A percentile compares a stretch with the other conserved stretches of the same genome.
Conservation (phyloP, 2,329 filamentous ascomycete species). For the Exserohilum rostratum region DNA sequence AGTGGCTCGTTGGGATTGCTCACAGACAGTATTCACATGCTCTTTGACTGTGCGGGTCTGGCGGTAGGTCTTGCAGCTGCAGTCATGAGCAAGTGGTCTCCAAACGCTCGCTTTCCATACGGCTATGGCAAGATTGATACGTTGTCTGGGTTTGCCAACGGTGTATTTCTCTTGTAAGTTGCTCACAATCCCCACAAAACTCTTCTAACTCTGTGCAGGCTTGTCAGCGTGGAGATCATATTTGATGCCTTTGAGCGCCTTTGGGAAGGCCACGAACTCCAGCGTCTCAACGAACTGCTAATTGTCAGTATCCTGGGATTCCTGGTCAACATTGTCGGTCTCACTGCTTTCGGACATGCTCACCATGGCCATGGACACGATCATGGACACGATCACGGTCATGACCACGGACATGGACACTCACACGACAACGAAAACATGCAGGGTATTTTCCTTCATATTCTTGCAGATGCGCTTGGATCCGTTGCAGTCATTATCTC, state of each 20-base stretch:
- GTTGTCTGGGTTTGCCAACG: constrained; percentile 93
- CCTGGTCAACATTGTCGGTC: constrained; percentile 88
- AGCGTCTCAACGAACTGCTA: constrained; percentile 83
- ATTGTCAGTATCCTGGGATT: constrained; percentile 87
- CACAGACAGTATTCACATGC: constrained; percentile 98
- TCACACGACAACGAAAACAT: constrained; percentile 95
- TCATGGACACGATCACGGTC: constrained; percentile 42
- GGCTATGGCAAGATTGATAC: constrained; percentile 98
- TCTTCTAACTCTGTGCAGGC: constrained; percentile 54
- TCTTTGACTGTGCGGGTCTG: constrained; percentile 94
- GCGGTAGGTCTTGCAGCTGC: constrained; percentile 88
- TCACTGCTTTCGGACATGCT: constrained; percentile 76
- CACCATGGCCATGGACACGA: constrained; percentile 61
- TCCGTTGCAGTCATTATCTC: constrained; percentile 94
- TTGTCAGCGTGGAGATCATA: constrained; percentile 94
- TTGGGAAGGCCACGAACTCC: constrained; percentile 80
- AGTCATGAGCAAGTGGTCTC: constrained; percentile 96
- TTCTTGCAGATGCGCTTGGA: constrained; percentile 91
- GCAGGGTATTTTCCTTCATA: constrained; percentile 95
- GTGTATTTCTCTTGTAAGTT: constrained; percentile 84
- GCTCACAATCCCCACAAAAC: neutral
- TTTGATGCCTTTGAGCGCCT: constrained; percentile 92
- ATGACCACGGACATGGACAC: constrained; percentile 39
- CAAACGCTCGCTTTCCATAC: constrained; percentile 86
- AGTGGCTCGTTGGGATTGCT: constrained; percentile 94